Evolutionary conservation across 192 early-diverging fungal species (phyloP).

Genomic region (Lobosporangium transversale): DNA sequence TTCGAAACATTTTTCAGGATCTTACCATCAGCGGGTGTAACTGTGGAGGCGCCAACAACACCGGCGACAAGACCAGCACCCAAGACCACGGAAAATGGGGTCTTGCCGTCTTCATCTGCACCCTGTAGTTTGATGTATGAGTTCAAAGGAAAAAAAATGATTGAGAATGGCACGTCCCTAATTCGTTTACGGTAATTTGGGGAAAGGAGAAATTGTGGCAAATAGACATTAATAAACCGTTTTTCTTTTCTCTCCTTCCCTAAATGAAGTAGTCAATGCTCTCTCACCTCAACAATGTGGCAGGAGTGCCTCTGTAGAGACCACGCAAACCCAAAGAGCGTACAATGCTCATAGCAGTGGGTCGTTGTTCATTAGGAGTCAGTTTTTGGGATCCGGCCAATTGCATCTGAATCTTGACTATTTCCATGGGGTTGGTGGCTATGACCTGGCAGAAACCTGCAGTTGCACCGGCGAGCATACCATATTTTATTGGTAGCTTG

Average conservation of each 20-base stretch:
- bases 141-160: slow-evolving; percentile 64
- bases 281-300: slow-evolving; percentile 51
- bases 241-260: too few relatives aligned
- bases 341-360: slow-evolving; percentile 53
- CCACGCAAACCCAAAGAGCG: slow-evolving; percentile 56
- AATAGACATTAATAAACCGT: too few relatives aligned
- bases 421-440: slow-evolving; percentile 70
- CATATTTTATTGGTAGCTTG: slow-evolving; percentile 53
- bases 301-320: slow-evolving; percentile 56
- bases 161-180: slow-evolving; percentile 66
- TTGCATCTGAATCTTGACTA: slow-evolving; percentile 67
- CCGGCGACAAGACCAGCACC: slow-evolving; percentile 61
- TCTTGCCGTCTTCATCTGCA: slow-evolving; percentile 49
- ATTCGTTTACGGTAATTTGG: not conserved
- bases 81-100: slow-evolving; percentile 65
- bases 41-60: slow-evolving; percentile 50
- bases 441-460: slow-evolving; percentile 67
- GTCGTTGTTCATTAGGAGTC: slow-evolving; percentile 21
- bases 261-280: too few relatives aligned
- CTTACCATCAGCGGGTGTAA: slow-evolving; percentile 60
- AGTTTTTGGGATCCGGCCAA: slow-evolving; percentile 44
- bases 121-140: slow-evolving; percentile 53
- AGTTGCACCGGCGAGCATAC: slow-evolving; percentile 62
- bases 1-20: too few relatives aligned
- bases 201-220: too few relatives aligned